Percentiles rank a stretch among this genome's conserved stretches.
Evolutionary conservation across 192 early-diverging fungal species (phyloP).

Genomic region (Spinellus fusiger): DNA sequence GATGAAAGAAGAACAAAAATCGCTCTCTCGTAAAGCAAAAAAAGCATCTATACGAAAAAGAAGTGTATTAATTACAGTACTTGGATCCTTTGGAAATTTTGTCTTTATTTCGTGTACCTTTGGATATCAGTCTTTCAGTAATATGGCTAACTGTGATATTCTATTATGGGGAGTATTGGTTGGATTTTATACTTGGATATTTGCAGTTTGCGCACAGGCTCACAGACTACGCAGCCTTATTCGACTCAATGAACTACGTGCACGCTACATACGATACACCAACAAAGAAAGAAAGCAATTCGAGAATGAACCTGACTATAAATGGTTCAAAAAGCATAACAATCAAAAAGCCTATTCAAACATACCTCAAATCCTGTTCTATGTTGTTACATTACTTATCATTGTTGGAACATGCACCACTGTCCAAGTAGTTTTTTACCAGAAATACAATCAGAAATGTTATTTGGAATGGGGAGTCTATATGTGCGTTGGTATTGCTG

Average conservation of each 20-base stretch:
- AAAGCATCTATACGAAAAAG: conserved; percentile 11
- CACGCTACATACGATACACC: neutral
- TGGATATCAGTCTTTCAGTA: neutral
- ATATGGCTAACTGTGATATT: conserved; percentile 4
- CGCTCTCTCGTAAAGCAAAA: neutral
- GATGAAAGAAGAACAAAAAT: neutral
- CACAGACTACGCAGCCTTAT: conserved; percentile 6
- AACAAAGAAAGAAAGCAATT: neutral
- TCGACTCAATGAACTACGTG: conserved; percentile 3
- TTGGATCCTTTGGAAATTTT: conserved; percentile 12
- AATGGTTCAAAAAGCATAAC: conserved; percentile 1
- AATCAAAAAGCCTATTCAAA: neutral
- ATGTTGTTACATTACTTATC: neutral
- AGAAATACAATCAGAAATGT: neutral
- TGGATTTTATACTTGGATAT: conserved; percentile 15
- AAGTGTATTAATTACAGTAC: neutral
- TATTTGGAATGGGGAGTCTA: conserved; percentile 1
- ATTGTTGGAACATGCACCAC: neutral
- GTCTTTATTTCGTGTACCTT: neutral
- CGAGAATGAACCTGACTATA: conserved; percentile 1
- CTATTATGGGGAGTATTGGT: neutral
- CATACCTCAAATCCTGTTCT: neutral
- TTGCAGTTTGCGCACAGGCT: conserved; percentile 7
- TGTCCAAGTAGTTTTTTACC: neutral
- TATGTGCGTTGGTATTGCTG: neutral